Evolutionary conservation across 495 filamentous ascomycete genomes (phyloP), one percentile per base, ranked within the genome.

Genomic region (Parathielavia hyrcaniae): DNA sequence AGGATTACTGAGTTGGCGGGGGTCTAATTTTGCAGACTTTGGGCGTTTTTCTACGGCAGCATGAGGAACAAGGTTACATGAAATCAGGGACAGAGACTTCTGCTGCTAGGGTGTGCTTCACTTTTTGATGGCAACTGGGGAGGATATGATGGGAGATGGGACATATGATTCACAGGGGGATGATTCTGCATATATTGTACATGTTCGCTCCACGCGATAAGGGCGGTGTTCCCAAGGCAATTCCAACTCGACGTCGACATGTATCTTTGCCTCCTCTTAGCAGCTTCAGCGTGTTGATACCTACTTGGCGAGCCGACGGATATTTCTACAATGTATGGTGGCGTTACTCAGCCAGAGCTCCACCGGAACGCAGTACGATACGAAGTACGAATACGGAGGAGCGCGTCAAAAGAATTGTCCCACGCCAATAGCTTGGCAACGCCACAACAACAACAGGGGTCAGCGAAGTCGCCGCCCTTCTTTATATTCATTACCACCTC

Each of bases 41-140:
- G 50, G 59, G 62, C 61, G 63, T 70, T 71, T 64, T 64, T 72
- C n/a, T 54, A 71, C 50, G 71, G 73, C 64, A 70, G 67, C 69
- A 75, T 73, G 71, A 73, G 49, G 61, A 63, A 61, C 64, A 60
- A 56, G 55, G 48, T 59, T 58, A 54, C 57, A 62, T 48, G 64
- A 64, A 53, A 58, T 62, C 44, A 50, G 57, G 61, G 54, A 61
- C 45, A 38, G 40, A 58, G 48, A 66, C 63, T 52, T 71, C 59
- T 30, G 41, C 53, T 61, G 55, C 51, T 61, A 66, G 59, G 57
- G 51, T 59, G 61, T 56, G 39, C 49, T 58, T 17, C 45, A 36
- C 32, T 44, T n/a, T 61, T 60, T 48, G 45, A 47, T 17, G 53
- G 53, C 45, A 60, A 53, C 47, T 44, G 55, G 26, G 44, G 55